Percentiles rank a stretch among this genome's conserved stretches.
Conservation (phyloP, 176 grass and related monocot genomes). For the Tillandsia fasciculata region DNA sequence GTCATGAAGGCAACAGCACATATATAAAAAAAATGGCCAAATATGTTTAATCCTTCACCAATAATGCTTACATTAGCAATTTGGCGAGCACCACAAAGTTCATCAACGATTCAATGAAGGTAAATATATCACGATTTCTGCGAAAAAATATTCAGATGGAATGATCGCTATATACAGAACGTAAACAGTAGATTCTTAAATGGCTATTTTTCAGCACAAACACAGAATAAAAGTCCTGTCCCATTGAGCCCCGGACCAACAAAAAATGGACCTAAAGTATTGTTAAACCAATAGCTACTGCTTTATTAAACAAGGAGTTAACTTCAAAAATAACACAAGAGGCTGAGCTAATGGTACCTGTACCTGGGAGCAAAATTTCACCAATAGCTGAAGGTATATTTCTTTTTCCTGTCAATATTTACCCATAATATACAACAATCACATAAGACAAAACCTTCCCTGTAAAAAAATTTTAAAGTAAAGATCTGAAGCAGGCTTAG, state of each 20-base stretch:
- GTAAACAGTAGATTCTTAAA: not conserved
- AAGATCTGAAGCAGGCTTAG: not conserved
- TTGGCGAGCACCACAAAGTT: too few relatives aligned
- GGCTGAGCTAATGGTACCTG: not conserved
- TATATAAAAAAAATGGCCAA: too few relatives aligned
- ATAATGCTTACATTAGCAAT: too few relatives aligned
- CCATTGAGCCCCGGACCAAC: not conserved
- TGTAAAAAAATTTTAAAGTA: constrained; percentile 4
- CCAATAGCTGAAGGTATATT: not conserved
- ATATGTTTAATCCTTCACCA: too few relatives aligned
- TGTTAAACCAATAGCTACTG: too few relatives aligned
- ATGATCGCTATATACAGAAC: not conserved
- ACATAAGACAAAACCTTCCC: constrained; percentile 3
- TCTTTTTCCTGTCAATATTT: not conserved
- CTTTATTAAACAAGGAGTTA: not conserved
- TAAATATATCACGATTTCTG: not conserved
- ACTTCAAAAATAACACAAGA: not conserved
- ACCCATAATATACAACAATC: not conserved
- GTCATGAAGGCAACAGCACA: too few relatives aligned
- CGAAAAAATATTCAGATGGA: not conserved
- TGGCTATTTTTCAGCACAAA: not conserved
- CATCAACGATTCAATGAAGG: too few relatives aligned
- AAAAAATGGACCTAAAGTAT: too few relatives aligned
- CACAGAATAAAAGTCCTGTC: not conserved
- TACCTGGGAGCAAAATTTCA: not conserved